Evolutionary conservation across 2,329 filamentous ascomycete genomes (phyloP).

Genomic region (Pezizomycotina sp.): DNA sequence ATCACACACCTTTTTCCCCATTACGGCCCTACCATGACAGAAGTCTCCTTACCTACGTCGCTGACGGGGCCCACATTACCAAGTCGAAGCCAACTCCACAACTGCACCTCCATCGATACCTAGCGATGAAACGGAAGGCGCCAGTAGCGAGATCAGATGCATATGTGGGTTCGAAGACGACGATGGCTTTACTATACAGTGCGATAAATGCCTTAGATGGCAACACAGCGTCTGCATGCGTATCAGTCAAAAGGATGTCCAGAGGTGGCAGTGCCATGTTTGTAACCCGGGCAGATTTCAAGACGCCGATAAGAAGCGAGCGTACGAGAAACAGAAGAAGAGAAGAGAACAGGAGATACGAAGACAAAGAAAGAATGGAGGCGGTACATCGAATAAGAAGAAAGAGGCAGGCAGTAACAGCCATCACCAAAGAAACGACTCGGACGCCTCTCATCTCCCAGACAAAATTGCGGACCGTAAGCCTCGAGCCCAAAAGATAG

Average conservation of each 20-base stretch:
- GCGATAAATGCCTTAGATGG: constrained; percentile 91
- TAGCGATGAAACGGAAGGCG: too few species aligned
- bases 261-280: constrained; percentile 71
- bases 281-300: constrained; percentile 52
- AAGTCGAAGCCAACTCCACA: too few species aligned
- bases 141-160: constrained; percentile 38
- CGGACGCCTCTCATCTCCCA: constrained; percentile 29
- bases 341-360: constrained; percentile 40
- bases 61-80: too few species aligned
- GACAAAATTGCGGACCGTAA: constrained; percentile 13
- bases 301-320: constrained; percentile 51
- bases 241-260: constrained; percentile 53
- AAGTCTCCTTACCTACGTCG: too few species aligned
- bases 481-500: constrained; percentile 12
- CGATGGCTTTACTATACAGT: constrained; percentile 94
- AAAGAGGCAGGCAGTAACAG: constrained; percentile 47
- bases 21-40: too few species aligned
- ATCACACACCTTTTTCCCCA: too few species aligned
- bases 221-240: constrained; percentile 98
- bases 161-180: constrained; percentile 88
- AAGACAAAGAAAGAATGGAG: constrained; percentile 43
- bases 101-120: too few species aligned
- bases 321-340: constrained; percentile 52
- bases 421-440: constrained; percentile 36
- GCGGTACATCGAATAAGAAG: constrained; percentile 74